These are phyloP conservation scores for Penicillium hesseltinei DNA, from an alignment of 2,329 filamentous ascomycete genomes.

Conservation along the genomic window DNA sequence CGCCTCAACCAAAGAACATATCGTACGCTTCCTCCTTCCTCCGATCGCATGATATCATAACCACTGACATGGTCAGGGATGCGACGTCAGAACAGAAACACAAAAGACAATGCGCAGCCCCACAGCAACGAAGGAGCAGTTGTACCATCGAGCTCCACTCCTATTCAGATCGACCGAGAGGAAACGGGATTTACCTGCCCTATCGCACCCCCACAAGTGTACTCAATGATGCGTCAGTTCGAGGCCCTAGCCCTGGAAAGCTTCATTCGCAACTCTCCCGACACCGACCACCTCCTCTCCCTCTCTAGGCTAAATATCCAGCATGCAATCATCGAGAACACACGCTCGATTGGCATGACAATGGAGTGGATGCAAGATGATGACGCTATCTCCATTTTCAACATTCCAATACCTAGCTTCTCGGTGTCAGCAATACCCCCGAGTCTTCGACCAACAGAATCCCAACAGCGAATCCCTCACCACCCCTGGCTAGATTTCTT, in stretches of 20 bases:
- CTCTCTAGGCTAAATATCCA: slow-evolving; percentile 27
- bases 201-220: background rate
- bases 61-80: background rate
- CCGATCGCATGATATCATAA: background rate
- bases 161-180: background rate
- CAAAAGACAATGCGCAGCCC: too few species aligned
- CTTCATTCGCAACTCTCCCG: slow-evolving; percentile 12
- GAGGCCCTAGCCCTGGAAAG: slow-evolving; percentile 5
- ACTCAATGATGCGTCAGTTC: background rate
- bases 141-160: background rate
- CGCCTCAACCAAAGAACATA: slow-evolving; percentile 19
- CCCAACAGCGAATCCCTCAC: slow-evolving; percentile 37
- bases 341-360: slow-evolving; percentile 22
- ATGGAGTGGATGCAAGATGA: slow-evolving; percentile 14
- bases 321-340: slow-evolving; percentile 27
- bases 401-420: slow-evolving; percentile 3
- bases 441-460: slow-evolving; percentile 35
- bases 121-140: background rate
- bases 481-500: slow-evolving; percentile 44
- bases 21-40: slow-evolving; percentile 4
- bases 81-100: background rate
- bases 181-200: background rate
- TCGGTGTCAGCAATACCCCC: slow-evolving; percentile 16
- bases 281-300: slow-evolving; percentile 28
- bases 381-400: slow-evolving; percentile 22